Evolutionary conservation across 495 filamentous ascomycete genomes (phyloP).

Genomic region (Cladorrhinum samala): DNA sequence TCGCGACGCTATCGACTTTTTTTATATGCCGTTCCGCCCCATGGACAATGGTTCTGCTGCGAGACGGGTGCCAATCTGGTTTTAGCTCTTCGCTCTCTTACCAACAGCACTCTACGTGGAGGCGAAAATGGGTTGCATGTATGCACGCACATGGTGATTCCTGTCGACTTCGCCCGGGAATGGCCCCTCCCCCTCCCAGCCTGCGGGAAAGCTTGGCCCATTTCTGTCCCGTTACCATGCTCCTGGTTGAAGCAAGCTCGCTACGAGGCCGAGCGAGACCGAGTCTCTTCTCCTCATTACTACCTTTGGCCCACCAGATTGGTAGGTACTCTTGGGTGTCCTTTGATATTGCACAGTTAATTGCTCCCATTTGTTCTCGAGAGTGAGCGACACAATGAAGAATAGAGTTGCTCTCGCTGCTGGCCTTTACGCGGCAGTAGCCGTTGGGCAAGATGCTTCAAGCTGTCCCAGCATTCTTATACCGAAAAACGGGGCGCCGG

Average conservation of each 20-base stretch:
- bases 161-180: too few species aligned
- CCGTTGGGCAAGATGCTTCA: slow-evolving; percentile 2
- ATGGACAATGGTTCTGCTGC: too few species aligned
- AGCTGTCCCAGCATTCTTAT: slow-evolving; percentile 27
- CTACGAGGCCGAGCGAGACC: not conserved
- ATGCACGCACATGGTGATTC: too few species aligned
- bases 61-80: too few species aligned
- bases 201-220: not conserved
- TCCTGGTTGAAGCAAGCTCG: not conserved
- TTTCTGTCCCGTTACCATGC: slow-evolving; percentile 1
- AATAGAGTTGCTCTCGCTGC: slow-evolving; percentile 9
- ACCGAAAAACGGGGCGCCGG: slow-evolving; percentile 43
- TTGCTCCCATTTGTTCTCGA: too few species aligned
- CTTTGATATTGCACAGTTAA: too few species aligned
- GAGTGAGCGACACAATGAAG: slow-evolving; percentile 20
- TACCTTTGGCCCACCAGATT: not conserved
- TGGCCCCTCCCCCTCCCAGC: not conserved
- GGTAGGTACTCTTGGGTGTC: not conserved
- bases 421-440: slow-evolving; percentile 14
- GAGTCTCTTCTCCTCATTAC: not conserved
- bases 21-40: too few species aligned
- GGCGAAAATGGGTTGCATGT: too few species aligned
- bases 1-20: not conserved
- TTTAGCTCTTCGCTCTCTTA: too few species aligned
- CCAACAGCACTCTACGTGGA: too few species aligned